Base-by-base conservation (phyloP, 805 yeast species). In the Zygoascus tannicola region DNA sequence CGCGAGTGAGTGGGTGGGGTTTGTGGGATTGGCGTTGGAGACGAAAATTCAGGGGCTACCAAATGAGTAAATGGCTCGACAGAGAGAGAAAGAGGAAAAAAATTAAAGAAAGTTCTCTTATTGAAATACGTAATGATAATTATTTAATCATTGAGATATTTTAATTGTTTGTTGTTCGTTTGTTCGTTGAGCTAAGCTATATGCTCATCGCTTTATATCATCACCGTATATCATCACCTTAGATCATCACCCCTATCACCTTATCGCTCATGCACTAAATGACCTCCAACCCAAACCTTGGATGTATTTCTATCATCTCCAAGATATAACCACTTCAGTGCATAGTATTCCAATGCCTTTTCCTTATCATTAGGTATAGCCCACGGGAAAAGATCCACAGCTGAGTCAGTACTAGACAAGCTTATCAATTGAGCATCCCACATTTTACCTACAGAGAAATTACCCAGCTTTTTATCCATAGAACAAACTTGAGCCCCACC, bases 241-340 rank as follows among this genome's bases (percentile, higher is more conserved):
- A 12, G 37, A 12, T 10, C 15, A 34, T 34, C 10, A 36, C 15
- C 7, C 21, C 16, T 33, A 40, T 22, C 20, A 26, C 36, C 34
- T 19, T 47, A 69, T 49, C 73, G 74, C 48, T 69, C 64, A 5
- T 75, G 65, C 21, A 84, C 90, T 44, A 65, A 56, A 50, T 73
- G 63, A 7, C 97, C 97, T 56, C 79, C 76, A 34, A 88, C 88
- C 83, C 85, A 92, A 14, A 90, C 96, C 43, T 70, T 70, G 4
- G 66, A 56, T 28, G 90, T 78, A 59, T 92, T 92, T 57, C 97
- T 73, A 60, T 92, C 97, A 63, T 92, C 98, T 16, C 97, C 97
- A 46, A 78, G 75, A 60, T 86, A 92, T 5, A 90, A 67, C 98
- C 98, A 92, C 61, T 86, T 87, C 48, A 84, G 84, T 3, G 87